These are phyloP conservation scores for Metschnikowia santaceciliae DNA, from an alignment of 805 yeast species.

Conservation along the genomic window DNA sequence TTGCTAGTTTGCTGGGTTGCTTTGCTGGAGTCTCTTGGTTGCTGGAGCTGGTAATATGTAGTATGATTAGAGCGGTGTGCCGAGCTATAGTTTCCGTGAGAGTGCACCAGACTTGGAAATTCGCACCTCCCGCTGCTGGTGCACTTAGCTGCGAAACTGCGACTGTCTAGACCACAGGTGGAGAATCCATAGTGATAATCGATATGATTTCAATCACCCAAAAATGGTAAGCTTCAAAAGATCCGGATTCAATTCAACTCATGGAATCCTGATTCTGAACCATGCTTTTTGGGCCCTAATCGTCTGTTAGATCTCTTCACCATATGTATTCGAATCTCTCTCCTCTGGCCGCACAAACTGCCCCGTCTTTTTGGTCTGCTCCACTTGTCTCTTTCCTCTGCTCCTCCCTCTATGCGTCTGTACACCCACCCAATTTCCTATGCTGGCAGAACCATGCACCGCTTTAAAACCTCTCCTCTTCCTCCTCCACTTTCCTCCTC, in stretches of 20 bases:
- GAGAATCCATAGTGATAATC: background rate
- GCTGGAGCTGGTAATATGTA: no score
- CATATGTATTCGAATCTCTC: no score
- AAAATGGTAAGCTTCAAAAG: background rate
- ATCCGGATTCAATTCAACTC: no score
- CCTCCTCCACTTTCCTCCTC: background rate
- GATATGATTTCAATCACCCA: background rate
- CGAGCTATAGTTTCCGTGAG: no score
- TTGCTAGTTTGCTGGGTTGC: no score
- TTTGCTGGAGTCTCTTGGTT: no score
- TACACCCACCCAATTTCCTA: background rate
- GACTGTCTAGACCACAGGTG: background rate
- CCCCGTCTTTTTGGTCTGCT: background rate
- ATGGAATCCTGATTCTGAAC: no score
- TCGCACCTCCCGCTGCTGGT: background rate
- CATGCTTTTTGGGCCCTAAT: background rate
- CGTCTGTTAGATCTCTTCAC: background rate
- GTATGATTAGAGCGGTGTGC: no score
- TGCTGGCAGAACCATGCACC: background rate
- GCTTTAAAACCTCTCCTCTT: background rate
- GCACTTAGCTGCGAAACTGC: background rate
- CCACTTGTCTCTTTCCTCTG: background rate
- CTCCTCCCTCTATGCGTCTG: background rate
- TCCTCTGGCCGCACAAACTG: background rate
- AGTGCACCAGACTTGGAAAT: no score